A percentile compares a stretch with the other conserved stretches of the same genome.
phyloP scores from a whole-genome alignment of 2,329 filamentous ascomycete genomes.

The Colletotrichum sp. region DNA sequence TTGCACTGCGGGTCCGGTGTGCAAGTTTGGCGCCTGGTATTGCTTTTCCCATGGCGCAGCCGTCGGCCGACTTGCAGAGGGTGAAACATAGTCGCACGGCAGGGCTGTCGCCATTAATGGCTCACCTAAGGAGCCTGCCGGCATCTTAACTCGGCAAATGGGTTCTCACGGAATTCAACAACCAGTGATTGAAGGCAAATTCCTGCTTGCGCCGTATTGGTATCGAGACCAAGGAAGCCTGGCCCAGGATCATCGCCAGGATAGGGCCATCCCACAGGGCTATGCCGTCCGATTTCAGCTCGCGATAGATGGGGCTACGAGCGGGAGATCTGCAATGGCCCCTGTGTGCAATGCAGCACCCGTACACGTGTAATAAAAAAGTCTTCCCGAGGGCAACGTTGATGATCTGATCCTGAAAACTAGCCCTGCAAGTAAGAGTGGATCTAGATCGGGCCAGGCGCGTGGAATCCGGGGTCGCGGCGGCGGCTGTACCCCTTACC shows the following conservation, averaged over 20 bases:
- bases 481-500: background rate
- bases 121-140: background rate
- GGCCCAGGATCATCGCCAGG: background rate
- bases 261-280: background rate
- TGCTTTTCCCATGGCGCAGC: constrained; percentile 4
- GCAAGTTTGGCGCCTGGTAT: background rate
- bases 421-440: background rate
- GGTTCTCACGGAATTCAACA: background rate
- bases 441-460: background rate
- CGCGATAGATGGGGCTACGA: background rate
- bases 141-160: background rate
- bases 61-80: background rate
- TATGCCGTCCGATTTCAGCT: background rate
- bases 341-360: background rate
- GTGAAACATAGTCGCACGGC: background rate
- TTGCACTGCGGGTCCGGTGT: background rate
- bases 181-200: background rate
- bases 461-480: background rate
- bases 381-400: background rate
- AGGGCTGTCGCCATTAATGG: background rate
- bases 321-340: constrained; percentile 1
- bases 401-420: background rate
- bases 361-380: background rate
- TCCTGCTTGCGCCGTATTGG: background rate
- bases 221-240: background rate